Percentiles rank a stretch among this genome's conserved stretches.
phyloP scores from a whole-genome alignment of 345 rosid genomes.

The Brassica carinata region DNA sequence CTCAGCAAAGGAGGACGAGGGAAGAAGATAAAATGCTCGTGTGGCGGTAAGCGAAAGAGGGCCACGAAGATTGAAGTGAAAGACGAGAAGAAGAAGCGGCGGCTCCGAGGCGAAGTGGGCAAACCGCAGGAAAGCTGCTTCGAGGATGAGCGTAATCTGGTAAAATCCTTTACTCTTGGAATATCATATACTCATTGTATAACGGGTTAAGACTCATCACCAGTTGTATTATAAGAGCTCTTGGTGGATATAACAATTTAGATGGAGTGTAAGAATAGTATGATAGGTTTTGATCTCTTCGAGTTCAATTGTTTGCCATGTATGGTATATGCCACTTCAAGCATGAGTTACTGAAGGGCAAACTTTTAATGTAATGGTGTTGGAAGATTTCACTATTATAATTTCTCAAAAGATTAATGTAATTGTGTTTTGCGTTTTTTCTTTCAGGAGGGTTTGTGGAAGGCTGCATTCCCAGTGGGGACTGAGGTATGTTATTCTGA shows the following conservation, averaged over 20 bases:
- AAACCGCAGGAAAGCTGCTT: slow-evolving; percentile 66
- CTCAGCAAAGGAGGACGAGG: slow-evolving; percentile 16
- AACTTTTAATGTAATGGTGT: no score
- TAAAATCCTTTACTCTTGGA: slow-evolving; percentile 26
- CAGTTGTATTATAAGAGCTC: background rate
- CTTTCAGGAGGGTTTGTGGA: slow-evolving; percentile 84
- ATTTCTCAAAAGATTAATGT: background rate
- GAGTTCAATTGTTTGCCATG: background rate
- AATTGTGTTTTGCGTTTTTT: background rate
- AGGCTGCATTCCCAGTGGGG: slow-evolving; percentile 75
- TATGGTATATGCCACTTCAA: background rate
- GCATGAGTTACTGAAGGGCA: background rate
- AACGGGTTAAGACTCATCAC: no score
- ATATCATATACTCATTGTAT: background rate
- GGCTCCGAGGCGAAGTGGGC: slow-evolving; percentile 51
- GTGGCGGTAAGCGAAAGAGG: slow-evolving; percentile 33
- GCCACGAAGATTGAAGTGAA: background rate
- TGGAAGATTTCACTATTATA: background rate
- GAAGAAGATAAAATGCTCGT: slow-evolving; percentile 1
- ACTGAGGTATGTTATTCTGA: slow-evolving; percentile 62
- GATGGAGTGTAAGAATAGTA: background rate
- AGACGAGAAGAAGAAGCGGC: slow-evolving; percentile 42
- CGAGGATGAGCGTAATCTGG: slow-evolving; percentile 87
- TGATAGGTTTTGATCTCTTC: background rate
- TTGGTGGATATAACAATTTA: background rate